Base-by-base conservation (phyloP, 2,329 filamentous ascomycete species). In the Trichophyton simii region DNA sequence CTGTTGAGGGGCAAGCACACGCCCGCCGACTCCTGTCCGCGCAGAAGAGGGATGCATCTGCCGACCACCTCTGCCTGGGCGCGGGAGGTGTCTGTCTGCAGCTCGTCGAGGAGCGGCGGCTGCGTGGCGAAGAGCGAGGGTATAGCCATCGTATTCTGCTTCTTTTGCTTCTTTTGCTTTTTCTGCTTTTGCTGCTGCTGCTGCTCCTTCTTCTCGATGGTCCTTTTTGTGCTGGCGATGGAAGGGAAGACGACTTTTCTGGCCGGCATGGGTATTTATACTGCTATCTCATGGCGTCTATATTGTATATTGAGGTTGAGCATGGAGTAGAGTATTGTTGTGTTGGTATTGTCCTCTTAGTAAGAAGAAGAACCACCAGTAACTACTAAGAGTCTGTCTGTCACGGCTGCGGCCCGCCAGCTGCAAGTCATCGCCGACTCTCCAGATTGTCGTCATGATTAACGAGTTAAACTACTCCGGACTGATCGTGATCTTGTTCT, bases 21-120 rank as follows among this genome's bases (percentile, higher is more conserved):
- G 72, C 20, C 77, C 22, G 22, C 22, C 22, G 22, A 22, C 28
- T 48, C 76, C 79, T 68, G 70, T 70, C 76, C 76, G 38, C 77
- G 76, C 15, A 95, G 78, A 65, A 85, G 87, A 0, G 87, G 86
- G 34, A 91, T 75, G 68, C 88, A 88, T 68, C 82, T 80, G 42
- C 83, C 74, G 60, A 89, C 77, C 0, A 88, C 92, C 61, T 83
- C 77, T 62, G 87, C 81, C 73, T 95, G 89, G 31, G 83, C 71
- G 58, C 74, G 71, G 0, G 87, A 90, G 25, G 88, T 88, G 63
- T 82, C 77, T 3, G 91, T 94, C 57, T 76, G 71, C 58, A 91
- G 78, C 15, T 69, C 65, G 69, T 95, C 91, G 61, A 77, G 78
- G 66, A 95, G 82, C 18, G 79, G 78, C 11, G 88, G 86, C 46